Evolutionary conservation across 768 basidiomycete genomes (phyloP), one percentile per base, ranked within the genome.

Genomic region (Amanita molliuscula): DNA sequence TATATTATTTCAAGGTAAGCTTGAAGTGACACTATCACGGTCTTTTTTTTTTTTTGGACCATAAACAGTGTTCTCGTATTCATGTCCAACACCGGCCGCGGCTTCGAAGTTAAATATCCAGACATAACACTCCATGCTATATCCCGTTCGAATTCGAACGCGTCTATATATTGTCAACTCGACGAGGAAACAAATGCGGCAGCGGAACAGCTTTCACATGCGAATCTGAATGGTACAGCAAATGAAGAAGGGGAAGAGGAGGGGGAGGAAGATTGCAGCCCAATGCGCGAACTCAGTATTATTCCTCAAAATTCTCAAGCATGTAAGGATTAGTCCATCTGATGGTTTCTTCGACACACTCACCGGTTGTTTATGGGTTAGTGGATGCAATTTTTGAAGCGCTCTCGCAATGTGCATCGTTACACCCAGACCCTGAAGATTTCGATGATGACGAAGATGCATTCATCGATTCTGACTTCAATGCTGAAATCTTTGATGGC

Each of bases 111-210:
- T 60, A 73, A 82, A 51, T 98, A 95, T 63, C 91, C 89, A 8
- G 72, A 84, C 4, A 88, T 99, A 60, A 95, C 91, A 1, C 77
- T 99, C 2, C 96, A 99, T 58, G 96, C 96, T 21, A 77, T 94
- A 48, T 89, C 92, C 0, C 82, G 91, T 40, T 74, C 76, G 2
- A 77, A 79, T 37, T 53, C 66, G 7, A 74, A 72, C 0, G 82
- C 88, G 3, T 84, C 81, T 6, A 77, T 98, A 61, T 98, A 97
- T 65, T 96, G 93, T 62, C 96, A 99, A 57, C 77, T 98, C 9
- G 94, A 96, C 57, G 90, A 90, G 53, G 59, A n/a, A 20, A 50
- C 49, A 10, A 25, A 61, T 44, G 66, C 67, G n/a, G 67, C 62
- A n/a, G 28, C 5, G 16, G 33, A 52, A 35, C 43, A 33, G 28